Evolutionary conservation across 257 asterid genomes (phyloP), one percentile per base, ranked within the genome.

Genomic region (Ligustrum vulgare): DNA sequence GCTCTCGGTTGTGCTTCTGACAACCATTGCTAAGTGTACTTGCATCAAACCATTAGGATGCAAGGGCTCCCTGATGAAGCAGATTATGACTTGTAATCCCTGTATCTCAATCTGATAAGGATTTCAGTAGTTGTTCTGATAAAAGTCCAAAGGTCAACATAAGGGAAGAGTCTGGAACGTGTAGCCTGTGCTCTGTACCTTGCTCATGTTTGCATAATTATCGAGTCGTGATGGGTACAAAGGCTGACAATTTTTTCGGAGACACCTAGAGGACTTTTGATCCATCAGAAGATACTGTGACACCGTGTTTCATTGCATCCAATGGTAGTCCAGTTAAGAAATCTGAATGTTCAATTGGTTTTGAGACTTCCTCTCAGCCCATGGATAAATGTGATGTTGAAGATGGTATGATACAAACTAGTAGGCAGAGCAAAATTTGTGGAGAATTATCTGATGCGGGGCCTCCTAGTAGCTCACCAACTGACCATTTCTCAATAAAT

Each of bases 151-250:
- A 82, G 74, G 77, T 77, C 68, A 80, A 73, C 72, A 64, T 47
- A 36, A 82, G 73, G 71, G 85, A 71, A 69, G 81, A 75, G 68
- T 73, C 84, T 77, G 91, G 94, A 79, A 80, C 89, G 43, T 90
- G 94, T 84, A 84, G 82, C 75, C 86, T 85, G 79, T 93, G 96
- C 79, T 87, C 91, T 80, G 81, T 91, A 39, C 91, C 93, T 76
- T 87, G 93, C 39, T 85, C 96, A 70, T 92, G 91, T 81, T 86
- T 87, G 80, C 88, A 86, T 85, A 78, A 81, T 49, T 81, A 71
- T 81, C 89, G 83, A 79, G 79, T 56, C 72, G 71, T 73, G 58
- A 74, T 90, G 92, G 89, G 86, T 78, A 79, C 92, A 76, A 88
- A 77, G 43, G 18, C 79, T 51, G 93, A 86, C 72, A 93, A 90